These are phyloP conservation scores for Lasiodiplodia citricola DNA, from an alignment of 2,329 filamentous ascomycete species.

Conservation along the genomic window DNA sequence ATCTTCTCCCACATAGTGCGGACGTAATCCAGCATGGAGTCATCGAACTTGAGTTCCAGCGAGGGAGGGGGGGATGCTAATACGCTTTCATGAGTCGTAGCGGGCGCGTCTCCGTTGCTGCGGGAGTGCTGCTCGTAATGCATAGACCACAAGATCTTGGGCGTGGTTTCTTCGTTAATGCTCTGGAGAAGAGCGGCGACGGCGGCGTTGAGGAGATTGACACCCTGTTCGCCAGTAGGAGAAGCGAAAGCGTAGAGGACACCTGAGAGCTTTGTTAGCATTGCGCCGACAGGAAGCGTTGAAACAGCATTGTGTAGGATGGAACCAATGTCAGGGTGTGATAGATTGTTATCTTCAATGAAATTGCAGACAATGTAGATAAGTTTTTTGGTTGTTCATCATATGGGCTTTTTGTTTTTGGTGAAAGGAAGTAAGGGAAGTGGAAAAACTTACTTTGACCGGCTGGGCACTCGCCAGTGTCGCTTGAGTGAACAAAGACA, in stretches of 20 bases:
- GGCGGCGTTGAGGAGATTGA: constrained; percentile 46
- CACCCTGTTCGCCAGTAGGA: constrained; percentile 41
- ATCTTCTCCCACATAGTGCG: constrained; percentile 72
- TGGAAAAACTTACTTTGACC: constrained; percentile 80
- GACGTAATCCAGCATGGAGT: constrained; percentile 66
- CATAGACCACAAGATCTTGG: constrained; percentile 58
- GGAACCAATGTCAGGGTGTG: constrained; percentile 77
- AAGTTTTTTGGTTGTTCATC: constrained; percentile 96
- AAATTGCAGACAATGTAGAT: constrained; percentile 99
- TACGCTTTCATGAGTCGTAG: constrained; percentile 47
- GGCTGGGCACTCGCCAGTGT: constrained; percentile 87
- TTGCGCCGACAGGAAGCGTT: constrained; percentile 30
- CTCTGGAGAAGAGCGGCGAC: constrained; percentile 51
- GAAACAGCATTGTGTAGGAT: constrained; percentile 22
- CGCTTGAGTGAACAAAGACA: constrained; percentile 78
- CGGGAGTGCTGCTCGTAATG: constrained; percentile 55
- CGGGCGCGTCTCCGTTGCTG: constrained; percentile 36
- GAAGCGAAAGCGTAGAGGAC: constrained; percentile 62
- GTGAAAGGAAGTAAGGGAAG: constrained; percentile 25
- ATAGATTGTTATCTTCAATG: constrained; percentile 88
- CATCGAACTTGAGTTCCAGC: constrained; percentile 72
- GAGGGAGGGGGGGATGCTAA: constrained; percentile 64
- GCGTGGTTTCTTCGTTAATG: constrained; percentile 40
- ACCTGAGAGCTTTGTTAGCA: constrained; percentile 49
- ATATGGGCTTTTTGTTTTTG: constrained; percentile 56